Percentiles rank a stretch among this genome's conserved stretches.
These are phyloP conservation scores for Mucor sp. DNA, from an alignment of 371 early-diverging fungal species.

Conservation along the genomic window DNA sequence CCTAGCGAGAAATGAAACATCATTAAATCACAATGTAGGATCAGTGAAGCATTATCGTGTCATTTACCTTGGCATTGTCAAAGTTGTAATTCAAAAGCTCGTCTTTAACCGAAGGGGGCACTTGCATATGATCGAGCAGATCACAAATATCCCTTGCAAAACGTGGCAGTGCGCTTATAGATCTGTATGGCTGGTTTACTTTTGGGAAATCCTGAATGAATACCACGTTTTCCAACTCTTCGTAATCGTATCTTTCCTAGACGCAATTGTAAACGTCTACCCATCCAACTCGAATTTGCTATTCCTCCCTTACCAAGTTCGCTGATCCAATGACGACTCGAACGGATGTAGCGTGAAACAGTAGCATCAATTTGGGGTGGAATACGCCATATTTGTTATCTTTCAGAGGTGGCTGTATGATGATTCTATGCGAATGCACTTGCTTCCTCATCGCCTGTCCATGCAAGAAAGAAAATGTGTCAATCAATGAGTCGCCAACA, in stretches of 20 bases:
- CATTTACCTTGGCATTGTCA: constrained; percentile 35
- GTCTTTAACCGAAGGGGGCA: constrained; percentile 39
- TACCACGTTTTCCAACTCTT: constrained; percentile 49
- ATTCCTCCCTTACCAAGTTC: constrained; percentile 34
- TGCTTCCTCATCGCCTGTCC: constrained; percentile 30
- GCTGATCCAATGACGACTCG: constrained; percentile 54
- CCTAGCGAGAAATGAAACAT: constrained; percentile 15
- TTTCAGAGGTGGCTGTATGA: constrained; percentile 43
- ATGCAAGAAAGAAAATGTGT: not conserved
- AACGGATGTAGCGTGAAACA: constrained; percentile 35
- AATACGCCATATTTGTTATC: constrained; percentile 41
- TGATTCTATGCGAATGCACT: constrained; percentile 21
- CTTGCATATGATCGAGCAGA: constrained; percentile 37
- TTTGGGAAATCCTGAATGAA: constrained; percentile 53
- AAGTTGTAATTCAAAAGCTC: constrained; percentile 42
- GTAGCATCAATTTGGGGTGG: constrained; percentile 48
- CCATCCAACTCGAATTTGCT: not conserved
- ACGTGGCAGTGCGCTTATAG: constrained; percentile 16
- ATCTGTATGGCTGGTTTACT: not conserved
- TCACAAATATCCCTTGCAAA: constrained; percentile 42
- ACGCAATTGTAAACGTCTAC: not conserved
- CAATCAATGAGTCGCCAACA: not conserved
- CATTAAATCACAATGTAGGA: not conserved
- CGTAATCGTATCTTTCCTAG: constrained; percentile 44
- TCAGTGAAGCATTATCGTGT: not conserved